Base-by-base conservation (phyloP, 192 early-diverging fungal species). In the Funneliformis mosseae region DNA sequence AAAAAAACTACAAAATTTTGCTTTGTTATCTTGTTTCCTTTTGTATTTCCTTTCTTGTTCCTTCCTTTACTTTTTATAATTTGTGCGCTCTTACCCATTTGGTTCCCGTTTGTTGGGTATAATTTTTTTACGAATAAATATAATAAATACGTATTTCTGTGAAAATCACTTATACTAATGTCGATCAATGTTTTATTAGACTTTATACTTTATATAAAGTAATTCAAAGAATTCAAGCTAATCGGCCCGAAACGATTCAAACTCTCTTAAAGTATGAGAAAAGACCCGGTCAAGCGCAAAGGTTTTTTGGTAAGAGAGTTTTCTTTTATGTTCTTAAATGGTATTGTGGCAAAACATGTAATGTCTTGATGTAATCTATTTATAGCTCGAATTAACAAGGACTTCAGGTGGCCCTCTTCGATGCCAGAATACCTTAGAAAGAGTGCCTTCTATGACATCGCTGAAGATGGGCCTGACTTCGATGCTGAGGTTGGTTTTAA, bases 401-500 rank as follows among this genome's bases (percentile, higher is more conserved):
- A 76, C 55, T 76, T 76, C 18, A 76, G 74, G 33, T 76, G 74
- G 74, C 74, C 74, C 5, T 41, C 14, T 55, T 76, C 74, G 8
- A 76, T 76, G 74, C 74, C 74, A 14, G 74, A 62, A 62, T 62
- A 76, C 12, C 59, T 76, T 28, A 76, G 74, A 61, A 33, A n/a
- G n/a, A 16, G 55, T 76, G 28, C 74, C 33, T 76, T 76, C 59
- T 11, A 41, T 10, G 42, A 41, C 5, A 76, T 76, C 59, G 33
- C 74, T 62, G 8, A 60, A 10, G 28, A 61, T 75, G 74, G 59
- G 25, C 61, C 59, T 59, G 33, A 76, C 42, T 62, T 8, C 41
- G 55, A 61, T 61, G 74, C 61, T 11, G 55, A 76, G 27, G 50
- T 76, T 28, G 74, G 74, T 0, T 38, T 61, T 76, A 76, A 76